phyloP scores from a whole-genome alignment of 2,329 filamentous ascomycete genomes.

The Phaeosphaeriaceae sp. region DNA sequence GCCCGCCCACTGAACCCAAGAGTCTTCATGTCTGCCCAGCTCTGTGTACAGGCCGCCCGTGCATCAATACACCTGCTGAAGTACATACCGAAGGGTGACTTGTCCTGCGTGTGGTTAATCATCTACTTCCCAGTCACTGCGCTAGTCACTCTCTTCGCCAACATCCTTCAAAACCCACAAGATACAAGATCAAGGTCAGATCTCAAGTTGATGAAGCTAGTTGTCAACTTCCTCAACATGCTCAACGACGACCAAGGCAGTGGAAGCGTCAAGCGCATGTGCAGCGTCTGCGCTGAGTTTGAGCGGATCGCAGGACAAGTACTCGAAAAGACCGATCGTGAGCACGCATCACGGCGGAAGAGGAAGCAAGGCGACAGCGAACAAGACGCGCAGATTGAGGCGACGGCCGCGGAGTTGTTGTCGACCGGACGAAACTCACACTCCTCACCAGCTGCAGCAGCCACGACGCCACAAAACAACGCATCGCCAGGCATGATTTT shows the following conservation, averaged over 20 bases:
- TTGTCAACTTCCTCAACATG: conserved; percentile 90
- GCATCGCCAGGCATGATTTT: conserved; percentile 37
- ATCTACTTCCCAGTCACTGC: conserved; percentile 97
- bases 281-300: conserved; percentile 93
- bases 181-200: conserved; percentile 89
- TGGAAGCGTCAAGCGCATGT: conserved; percentile 90
- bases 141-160: conserved; percentile 92
- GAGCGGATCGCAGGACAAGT: conserved; percentile 91
- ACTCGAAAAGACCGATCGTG: conserved; percentile 89
- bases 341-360: conserved; percentile 80
- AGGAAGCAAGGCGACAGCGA: conserved; percentile 73
- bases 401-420: conserved; percentile 45
- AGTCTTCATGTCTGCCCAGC: conserved; percentile 89
- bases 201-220: conserved; percentile 87
- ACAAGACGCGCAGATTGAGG: conserved; percentile 47
- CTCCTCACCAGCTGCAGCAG: conserved; percentile 32
- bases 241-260: conserved; percentile 89
- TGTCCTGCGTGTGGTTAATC: conserved; percentile 94
- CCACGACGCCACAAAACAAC: conserved; percentile 24
- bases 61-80: conserved; percentile 94
- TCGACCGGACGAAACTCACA: conserved; percentile 38
- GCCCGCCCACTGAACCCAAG: conserved; percentile 88
- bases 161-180: conserved; percentile 93
- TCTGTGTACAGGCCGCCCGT: conserved; percentile 91
- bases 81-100: conserved; percentile 95